Base-by-base conservation (phyloP, 139 green algal species). In the Chlorella sp. region DNA sequence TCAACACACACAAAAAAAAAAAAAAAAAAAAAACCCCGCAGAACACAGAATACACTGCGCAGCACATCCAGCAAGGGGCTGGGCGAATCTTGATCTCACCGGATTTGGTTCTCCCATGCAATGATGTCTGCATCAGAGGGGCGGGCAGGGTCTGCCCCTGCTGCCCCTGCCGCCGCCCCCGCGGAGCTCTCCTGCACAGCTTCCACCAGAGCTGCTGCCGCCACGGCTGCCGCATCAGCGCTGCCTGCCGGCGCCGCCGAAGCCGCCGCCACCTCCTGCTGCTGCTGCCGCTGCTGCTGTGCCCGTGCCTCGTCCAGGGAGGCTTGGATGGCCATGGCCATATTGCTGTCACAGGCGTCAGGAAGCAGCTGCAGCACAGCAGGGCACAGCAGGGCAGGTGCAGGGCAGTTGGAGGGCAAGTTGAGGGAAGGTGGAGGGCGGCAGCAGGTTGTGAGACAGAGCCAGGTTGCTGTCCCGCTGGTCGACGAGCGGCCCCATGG, bases 91-190 rank as follows among this genome's bases (percentile, higher is more conserved):
- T n/a, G n/a, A n/a, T n/a, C 91, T 53, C 78, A 92, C 90, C 84
- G 85, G 36, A 94, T 94, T 11, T 88, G 34, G 53, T 95, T 95
- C 87, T 96, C 91, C 75, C 91, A 94, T 1, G 86, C 88, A n/a
- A 96, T 91, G 71, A 96, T 96, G 57, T 93, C 89, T 0, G 91
- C 94, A 69, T 96, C 94, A 7, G 92, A 91, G 4, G 94, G 94
- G 48, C 48, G 48, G 48, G 48, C 9, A 57, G 48, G 48, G 48
- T 57, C 48, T 57, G 48, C 48, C 48, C 48, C 28, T 90, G 81
- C 53, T 85, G 39, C 12, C 69, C 76, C 53, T 85, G 39, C 12
- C 69, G 85, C 66, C 22, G 37, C 83, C 18, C 22, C 64, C 1
- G 64, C 64, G 3, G 64, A 48, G 64, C 64, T 80, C 9, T 66